Percentiles rank a stretch among this genome's conserved stretches.
Evolutionary conservation across 805 yeast genomes (phyloP).

Genomic region (Metschnikowia lachancei): DNA sequence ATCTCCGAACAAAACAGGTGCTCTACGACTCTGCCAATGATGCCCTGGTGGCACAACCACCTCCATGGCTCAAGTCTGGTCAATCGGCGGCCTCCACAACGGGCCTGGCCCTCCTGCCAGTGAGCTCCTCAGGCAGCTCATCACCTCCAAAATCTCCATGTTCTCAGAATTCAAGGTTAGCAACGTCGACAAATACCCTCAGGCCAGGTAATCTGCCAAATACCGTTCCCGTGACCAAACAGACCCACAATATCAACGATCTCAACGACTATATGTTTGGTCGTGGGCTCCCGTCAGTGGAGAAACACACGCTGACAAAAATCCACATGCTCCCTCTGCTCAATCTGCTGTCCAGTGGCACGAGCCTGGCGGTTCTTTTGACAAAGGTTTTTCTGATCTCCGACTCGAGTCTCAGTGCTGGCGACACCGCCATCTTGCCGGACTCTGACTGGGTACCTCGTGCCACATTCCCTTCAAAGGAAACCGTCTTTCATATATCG

Average conservation of each 20-base stretch:
- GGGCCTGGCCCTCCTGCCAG: no score
- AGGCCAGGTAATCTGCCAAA: not conserved
- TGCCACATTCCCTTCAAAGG: conserved; percentile 36
- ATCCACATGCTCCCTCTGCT: conserved; percentile 47
- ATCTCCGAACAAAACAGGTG: conserved; percentile 44
- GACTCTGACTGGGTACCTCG: conserved; percentile 41
- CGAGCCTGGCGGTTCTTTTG: conserved; percentile 38
- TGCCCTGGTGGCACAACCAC: not conserved
- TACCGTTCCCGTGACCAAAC: conserved; percentile 18
- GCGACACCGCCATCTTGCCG: conserved; percentile 2
- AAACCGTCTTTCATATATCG: conserved; percentile 17
- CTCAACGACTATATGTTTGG: conserved; percentile 56
- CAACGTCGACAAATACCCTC: conserved; percentile 4
- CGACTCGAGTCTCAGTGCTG: conserved; percentile 17
- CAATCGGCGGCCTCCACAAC: no score
- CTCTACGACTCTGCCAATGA: conserved; percentile 46
- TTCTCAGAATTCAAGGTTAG: not conserved
- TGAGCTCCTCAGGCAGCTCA: no score
- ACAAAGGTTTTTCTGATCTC: conserved; percentile 46
- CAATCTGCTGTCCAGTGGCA: conserved; percentile 29
- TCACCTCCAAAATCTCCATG: not conserved
- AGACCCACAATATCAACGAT: conserved; percentile 44
- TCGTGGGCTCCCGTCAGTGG: conserved; percentile 51
- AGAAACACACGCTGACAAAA: conserved; percentile 43
- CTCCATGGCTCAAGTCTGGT: not conserved